Evolutionary conservation across 768 basidiomycete species (phyloP), one percentile per base, ranked within the genome.

Genomic region (Phaffia tasmanica): DNA sequence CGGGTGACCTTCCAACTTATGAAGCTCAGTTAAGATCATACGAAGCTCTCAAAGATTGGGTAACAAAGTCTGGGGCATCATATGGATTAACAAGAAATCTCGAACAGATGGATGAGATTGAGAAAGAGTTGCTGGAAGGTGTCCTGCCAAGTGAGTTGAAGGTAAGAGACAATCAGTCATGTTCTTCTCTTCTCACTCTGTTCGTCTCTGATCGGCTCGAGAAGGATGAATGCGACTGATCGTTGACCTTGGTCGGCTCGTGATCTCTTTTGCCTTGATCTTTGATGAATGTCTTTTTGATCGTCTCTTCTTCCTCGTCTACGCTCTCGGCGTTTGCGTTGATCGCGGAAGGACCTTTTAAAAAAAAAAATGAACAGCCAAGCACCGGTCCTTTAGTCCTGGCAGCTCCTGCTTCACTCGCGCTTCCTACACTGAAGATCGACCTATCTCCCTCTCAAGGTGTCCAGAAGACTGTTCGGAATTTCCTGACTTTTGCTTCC

Each of bases 401-500:
- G 65, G 70, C 74, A 3, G 72, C 75, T 3, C 79, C 81, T 3
- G 58, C 70, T 1, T 76, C 81, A 7, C 76, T 82, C 23, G 72
- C 74, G 6, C 77, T 73, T 0, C 80, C 81, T 1, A 76, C 78
- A 21, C 73, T 83, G 25, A 74, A 77, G 51, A 80, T 82, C 63
- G 75, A 74, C 35, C 72, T 81, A 62, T 78, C 79, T 50, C 54
- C 73, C 42, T 73, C 77, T 0, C 71, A 76, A 27, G 80, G 76
- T 15, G 72, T 83, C 25, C 71, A 76, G 32, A 83, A 81, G 75
- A 82, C 81, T 35, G 74, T 76, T 1, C 71, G 75, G 55, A 83
- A 83, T 75, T 82, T 83, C 70, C 63, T 77, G 27, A 79, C 79
- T n/a, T 74, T 83, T 42, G 79, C 80, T 55, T 80, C 79, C 0